Evolutionary conservation across 192 early-diverging fungal genomes (phyloP).

Genomic region (Powellomyces hirtus): DNA sequence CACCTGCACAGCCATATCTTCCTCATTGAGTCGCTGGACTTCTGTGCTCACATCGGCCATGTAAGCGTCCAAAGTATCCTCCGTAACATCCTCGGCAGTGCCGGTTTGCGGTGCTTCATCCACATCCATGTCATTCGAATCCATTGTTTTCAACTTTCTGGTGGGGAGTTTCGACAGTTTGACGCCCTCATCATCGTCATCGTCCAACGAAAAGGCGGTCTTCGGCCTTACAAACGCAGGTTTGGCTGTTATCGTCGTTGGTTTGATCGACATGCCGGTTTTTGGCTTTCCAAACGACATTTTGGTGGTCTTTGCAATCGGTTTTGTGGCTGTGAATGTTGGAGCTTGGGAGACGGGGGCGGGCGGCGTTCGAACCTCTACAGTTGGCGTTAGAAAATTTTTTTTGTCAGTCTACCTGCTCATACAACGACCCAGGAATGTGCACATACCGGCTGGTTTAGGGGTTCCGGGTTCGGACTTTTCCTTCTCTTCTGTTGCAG

Average conservation of each 20-base stretch:
- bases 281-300: constrained; percentile 15
- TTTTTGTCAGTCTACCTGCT: background rate
- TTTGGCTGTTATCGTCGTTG: constrained; percentile 1
- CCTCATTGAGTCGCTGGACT: constrained; percentile 65
- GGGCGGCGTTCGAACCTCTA: too few relatives aligned
- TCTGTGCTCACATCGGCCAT: constrained; percentile 83
- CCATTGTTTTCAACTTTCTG: constrained; percentile 16
- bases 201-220: constrained; percentile 65
- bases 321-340: background rate
- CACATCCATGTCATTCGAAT: constrained; percentile 15
- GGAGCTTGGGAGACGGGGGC: background rate
- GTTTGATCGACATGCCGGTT: constrained; percentile 18
- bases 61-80: constrained; percentile 69
- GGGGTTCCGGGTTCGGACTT: background rate
- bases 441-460: background rate
- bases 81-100: constrained; percentile 26
- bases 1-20: constrained; percentile 41
- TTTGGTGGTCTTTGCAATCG: background rate
- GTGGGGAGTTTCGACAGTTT: constrained; percentile 1
- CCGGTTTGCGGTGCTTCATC: background rate
- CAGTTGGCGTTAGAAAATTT: too few relatives aligned
- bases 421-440: background rate
- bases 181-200: constrained; percentile 49
- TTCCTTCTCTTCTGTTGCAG: background rate
- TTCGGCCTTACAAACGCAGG: constrained; percentile 46